Conservation (phyloP, 176 grass and related monocot genomes). For the Avena insularis region DNA sequence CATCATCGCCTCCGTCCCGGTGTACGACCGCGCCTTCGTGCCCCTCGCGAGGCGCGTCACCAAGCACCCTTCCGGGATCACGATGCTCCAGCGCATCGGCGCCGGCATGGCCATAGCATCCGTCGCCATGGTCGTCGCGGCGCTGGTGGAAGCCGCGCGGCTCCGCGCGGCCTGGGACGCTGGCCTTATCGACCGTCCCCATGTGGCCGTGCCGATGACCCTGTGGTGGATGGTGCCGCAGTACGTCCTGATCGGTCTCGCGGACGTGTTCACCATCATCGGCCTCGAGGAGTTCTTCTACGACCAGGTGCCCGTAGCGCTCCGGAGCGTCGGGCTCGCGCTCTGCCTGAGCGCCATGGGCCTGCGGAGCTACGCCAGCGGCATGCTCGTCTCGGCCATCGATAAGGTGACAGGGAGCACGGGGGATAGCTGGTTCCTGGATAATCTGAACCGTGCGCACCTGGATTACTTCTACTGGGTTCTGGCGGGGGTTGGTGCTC, state of each 20-base stretch:
- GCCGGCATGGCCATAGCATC: conserved; percentile 50
- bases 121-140: conserved; percentile 46
- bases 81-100: conserved; percentile 70
- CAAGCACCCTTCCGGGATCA: conserved; percentile 48
- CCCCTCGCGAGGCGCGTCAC: conserved; percentile 50
- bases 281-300: conserved; percentile 49
- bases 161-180: conserved; percentile 46
- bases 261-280: conserved; percentile 45
- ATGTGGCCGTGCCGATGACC: conserved; percentile 57
- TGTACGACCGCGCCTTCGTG: conserved; percentile 63
- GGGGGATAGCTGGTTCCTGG: conserved; percentile 46
- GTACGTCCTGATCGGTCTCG: conserved; percentile 52
- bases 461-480: conserved; percentile 53
- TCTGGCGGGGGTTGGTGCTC: conserved; percentile 31
- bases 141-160: conserved; percentile 62
- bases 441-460: conserved; percentile 51
- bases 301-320: conserved; percentile 44
- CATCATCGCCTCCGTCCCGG: conserved; percentile 30
- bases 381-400: conserved; percentile 27
- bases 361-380: conserved; percentile 34
- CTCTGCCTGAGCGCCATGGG: conserved; percentile 43
- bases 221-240: conserved; percentile 70
- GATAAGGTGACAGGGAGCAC: conserved; percentile 35
- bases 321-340: conserved; percentile 54
- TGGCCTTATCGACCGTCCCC: conserved; percentile 49